Percentiles rank a stretch among this genome's conserved stretches.
These are phyloP conservation scores for Hyphodiscus hymeniophilus DNA, from an alignment of 495 filamentous ascomycete species.

Conservation along the genomic window DNA sequence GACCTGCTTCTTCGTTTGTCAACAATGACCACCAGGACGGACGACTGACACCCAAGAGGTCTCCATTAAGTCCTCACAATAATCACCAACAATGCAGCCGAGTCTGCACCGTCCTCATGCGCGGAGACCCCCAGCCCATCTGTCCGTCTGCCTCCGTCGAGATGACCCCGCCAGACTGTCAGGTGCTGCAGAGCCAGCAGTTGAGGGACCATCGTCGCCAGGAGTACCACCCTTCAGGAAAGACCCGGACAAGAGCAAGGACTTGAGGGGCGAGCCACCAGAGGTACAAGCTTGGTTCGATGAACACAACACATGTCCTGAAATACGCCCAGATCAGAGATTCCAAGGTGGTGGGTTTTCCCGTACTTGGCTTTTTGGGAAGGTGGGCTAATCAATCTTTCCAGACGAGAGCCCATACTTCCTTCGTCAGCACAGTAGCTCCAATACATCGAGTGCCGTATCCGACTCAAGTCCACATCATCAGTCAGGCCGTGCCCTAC, in stretches of 20 bases:
- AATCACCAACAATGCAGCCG: no score
- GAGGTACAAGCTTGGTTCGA: constrained; percentile 35
- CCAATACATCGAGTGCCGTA: constrained; percentile 35
- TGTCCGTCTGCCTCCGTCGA: constrained; percentile 9
- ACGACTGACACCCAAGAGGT: no score
- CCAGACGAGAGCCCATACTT: constrained; percentile 50
- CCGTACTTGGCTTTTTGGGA: not conserved
- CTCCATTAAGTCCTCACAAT: no score
- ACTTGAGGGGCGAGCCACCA: not conserved
- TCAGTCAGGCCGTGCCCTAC: not conserved
- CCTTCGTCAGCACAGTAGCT: constrained; percentile 29
- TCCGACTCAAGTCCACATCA: constrained; percentile 7
- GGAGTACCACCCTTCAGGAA: not conserved
- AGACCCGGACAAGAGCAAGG: constrained; percentile 5
- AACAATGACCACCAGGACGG: no score
- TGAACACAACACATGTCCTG: constrained; percentile 34
- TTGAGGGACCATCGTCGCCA: not conserved
- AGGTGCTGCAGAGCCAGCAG: not conserved
- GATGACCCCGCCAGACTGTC: not conserved
- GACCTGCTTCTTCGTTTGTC: no score
- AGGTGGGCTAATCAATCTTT: not conserved
- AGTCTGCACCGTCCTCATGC: constrained; percentile 1
- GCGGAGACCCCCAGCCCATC: constrained; percentile 11
- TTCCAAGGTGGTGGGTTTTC: constrained; percentile 28
- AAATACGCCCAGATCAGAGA: constrained; percentile 15